Evolutionary conservation across 306 rosid genomes (phyloP).

Genomic region (Dryas alaskensis): DNA sequence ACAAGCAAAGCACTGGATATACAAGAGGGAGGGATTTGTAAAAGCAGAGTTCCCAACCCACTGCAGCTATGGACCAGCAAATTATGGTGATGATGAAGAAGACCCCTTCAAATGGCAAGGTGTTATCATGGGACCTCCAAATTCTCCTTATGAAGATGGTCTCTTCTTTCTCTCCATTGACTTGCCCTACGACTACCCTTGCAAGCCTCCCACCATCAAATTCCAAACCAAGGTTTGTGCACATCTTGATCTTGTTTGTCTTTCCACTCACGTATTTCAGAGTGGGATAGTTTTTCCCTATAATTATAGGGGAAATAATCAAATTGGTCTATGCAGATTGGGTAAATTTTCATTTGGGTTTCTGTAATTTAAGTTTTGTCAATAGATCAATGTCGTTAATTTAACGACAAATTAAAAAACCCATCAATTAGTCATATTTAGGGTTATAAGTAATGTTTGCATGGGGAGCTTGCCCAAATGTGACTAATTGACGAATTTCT

Average conservation of each 20-base stretch:
- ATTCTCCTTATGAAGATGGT: slow-evolving; percentile 37
- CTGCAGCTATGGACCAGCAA: slow-evolving; percentile 43
- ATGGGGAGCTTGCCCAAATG: too few relatives aligned
- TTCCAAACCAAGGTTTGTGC: slow-evolving; percentile 33
- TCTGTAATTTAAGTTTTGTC: neutral
- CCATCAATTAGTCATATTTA: too few relatives aligned
- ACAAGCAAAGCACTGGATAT: neutral
- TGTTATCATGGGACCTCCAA: slow-evolving; percentile 28
- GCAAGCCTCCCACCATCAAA: slow-evolving; percentile 32
- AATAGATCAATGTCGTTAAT: neutral
- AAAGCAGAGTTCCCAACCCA: slow-evolving; percentile 17
- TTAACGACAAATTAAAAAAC: too few relatives aligned
- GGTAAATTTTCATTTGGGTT: too few relatives aligned
- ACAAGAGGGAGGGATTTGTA: slow-evolving; percentile 6
- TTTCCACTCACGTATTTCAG: too few relatives aligned
- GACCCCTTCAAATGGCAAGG: slow-evolving; percentile 38
- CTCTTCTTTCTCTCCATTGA: slow-evolving; percentile 30
- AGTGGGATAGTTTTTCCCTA: too few relatives aligned
- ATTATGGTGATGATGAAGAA: neutral
- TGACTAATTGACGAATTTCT: too few relatives aligned
- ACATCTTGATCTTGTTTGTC: neutral
- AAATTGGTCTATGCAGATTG: too few relatives aligned
- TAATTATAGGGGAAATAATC: too few relatives aligned
- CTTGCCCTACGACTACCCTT: slow-evolving; percentile 32
- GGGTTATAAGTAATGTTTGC: too few relatives aligned